Conservation (phyloP, 208 protist genomes). For the Acanthamoeba lenticulata region DNA sequence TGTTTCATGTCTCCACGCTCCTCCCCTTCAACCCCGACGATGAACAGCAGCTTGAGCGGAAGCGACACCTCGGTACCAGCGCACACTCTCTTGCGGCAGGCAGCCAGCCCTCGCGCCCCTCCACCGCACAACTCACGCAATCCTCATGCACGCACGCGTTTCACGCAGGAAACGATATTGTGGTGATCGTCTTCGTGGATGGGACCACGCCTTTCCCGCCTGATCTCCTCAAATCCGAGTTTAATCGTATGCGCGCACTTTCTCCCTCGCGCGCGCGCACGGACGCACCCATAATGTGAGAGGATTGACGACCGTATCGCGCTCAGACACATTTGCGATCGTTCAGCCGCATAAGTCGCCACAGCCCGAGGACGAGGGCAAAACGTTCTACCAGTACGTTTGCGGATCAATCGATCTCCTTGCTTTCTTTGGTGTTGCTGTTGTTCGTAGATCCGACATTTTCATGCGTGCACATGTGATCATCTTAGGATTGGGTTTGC, state of each 20-base stretch:
- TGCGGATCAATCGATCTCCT: background rate
- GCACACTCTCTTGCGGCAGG: too few species aligned
- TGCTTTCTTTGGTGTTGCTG: too few species aligned
- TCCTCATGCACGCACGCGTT: too few species aligned
- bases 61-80: conserved; percentile 32
- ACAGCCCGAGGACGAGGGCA: background rate
- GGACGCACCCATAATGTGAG: background rate
- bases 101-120: too few species aligned
- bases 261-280: background rate
- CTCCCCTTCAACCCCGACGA: conserved; percentile 25
- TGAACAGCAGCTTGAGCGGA: conserved; percentile 55
- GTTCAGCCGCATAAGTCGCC: background rate
- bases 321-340: background rate
- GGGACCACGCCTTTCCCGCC: conserved; percentile 26
- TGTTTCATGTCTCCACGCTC: conserved; percentile 51
- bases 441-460: too few species aligned
- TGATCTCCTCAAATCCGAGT: conserved; percentile 44
- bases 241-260: background rate
- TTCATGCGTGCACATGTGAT: too few species aligned
- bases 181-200: conserved; percentile 57
- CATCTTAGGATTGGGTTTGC: background rate
- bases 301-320: background rate
- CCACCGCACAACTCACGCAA: too few species aligned
- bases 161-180: conserved; percentile 60
- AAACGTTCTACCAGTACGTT: background rate